Conservation (phyloP, 441 rosid species). For the Melianthus villosus region DNA sequence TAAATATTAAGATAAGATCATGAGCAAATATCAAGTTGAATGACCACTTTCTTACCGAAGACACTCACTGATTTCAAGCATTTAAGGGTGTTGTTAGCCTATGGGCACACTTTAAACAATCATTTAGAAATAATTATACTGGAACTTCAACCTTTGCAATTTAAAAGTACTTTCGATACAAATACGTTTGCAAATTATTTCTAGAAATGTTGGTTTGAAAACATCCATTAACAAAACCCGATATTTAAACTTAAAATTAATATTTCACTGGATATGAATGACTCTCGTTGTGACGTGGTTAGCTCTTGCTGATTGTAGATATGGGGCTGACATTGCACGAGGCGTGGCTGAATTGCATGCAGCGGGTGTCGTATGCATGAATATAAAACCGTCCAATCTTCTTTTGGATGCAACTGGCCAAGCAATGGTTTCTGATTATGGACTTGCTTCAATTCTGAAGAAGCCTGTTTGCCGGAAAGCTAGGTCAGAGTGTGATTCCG, state of each 20-base stretch:
- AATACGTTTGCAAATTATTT: too few relatives aligned
- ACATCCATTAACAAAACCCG: too few relatives aligned
- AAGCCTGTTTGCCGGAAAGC: conserved; percentile 70
- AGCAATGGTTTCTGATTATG: conserved; percentile 92
- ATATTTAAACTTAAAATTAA: conserved; percentile 1
- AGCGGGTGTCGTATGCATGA: conserved; percentile 94
- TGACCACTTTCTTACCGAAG: too few relatives aligned
- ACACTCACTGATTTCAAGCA: too few relatives aligned
- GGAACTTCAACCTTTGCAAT: too few relatives aligned
- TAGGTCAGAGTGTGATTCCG: conserved; percentile 52
- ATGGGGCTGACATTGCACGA: conserved; percentile 90
- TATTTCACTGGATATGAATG: conserved; percentile 5
- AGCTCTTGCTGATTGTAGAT: conserved; percentile 37
- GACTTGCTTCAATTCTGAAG: conserved; percentile 77
- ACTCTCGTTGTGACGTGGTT: conserved; percentile 12
- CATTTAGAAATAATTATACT: too few relatives aligned
- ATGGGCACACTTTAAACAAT: too few relatives aligned
- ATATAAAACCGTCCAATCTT: conserved; percentile 87
- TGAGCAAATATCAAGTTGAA: too few relatives aligned
- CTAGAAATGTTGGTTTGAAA: too few relatives aligned
- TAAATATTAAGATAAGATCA: too few relatives aligned
- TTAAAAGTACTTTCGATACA: too few relatives aligned
- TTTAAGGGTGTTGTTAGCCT: too few relatives aligned
- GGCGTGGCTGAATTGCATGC: conserved; percentile 98
- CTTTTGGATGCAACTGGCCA: conserved; percentile 67